phyloP scores from a whole-genome alignment of 78 protist genomes.

The Dictyostelium brefeldianum region DNA sequence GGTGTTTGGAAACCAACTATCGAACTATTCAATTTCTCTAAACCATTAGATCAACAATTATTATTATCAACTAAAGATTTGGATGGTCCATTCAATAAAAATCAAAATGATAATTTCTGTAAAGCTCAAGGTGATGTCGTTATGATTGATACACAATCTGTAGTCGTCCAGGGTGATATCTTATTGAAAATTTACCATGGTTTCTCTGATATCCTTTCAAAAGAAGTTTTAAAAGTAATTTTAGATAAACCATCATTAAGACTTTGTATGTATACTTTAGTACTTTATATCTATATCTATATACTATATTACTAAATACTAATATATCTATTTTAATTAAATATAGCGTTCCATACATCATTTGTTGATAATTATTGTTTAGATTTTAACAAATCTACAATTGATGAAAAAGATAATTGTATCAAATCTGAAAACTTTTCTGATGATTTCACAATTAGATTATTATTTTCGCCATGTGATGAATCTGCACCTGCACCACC shows the following conservation, averaged over 20 bases:
- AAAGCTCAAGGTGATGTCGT: slow-evolving; percentile 5
- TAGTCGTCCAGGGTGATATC: slow-evolving; percentile 28
- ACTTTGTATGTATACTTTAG: slow-evolving; percentile 40
- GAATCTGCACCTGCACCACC: neutral
- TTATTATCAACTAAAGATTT: slow-evolving; percentile 15
- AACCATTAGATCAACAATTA: slow-evolving; percentile 32
- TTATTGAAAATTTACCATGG: slow-evolving; percentile 35
- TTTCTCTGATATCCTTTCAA: neutral
- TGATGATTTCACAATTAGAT: slow-evolving; percentile 43
- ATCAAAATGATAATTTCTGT: slow-evolving; percentile 7
- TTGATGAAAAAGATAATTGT: slow-evolving; percentile 28
- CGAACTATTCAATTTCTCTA: slow-evolving; percentile 24
- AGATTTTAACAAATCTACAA: slow-evolving; percentile 18
- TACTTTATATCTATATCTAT: no score
- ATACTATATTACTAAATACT: no score
- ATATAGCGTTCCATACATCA: slow-evolving; percentile 74
- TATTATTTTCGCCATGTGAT: slow-evolving; percentile 34
- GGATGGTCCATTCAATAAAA: slow-evolving; percentile 1
- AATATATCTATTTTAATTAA: neutral
- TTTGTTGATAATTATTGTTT: slow-evolving; percentile 39
- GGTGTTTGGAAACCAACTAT: slow-evolving; percentile 52
- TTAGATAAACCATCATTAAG: slow-evolving; percentile 57
- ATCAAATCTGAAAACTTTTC: neutral
- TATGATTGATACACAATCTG: slow-evolving; percentile 1
- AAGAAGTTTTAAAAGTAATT: neutral